These are phyloP conservation scores for Colletotrichum kahawae DNA, from an alignment of 2,329 filamentous ascomycete genomes.

Conservation along the genomic window DNA sequence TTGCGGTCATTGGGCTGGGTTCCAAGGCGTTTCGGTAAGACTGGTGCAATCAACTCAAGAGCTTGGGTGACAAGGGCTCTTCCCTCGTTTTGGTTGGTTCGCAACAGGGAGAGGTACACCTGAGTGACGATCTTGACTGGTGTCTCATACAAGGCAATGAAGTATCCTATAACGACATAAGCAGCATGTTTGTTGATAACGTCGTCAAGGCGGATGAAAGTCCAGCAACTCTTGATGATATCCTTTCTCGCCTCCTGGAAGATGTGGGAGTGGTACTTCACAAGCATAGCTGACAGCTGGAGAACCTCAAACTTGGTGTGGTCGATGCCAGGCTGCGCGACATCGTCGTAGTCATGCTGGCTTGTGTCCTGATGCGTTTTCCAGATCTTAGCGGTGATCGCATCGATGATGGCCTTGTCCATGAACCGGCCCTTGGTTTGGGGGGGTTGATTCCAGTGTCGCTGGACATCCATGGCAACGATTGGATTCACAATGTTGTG, in stretches of 20 bases:
- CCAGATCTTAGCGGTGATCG: conserved; percentile 93
- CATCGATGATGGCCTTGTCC: conserved; percentile 85
- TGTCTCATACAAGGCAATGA: conserved; percentile 96
- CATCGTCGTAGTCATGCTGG: conserved; percentile 87
- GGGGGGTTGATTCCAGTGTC: conserved; percentile 70
- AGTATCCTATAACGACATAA: conserved; percentile 96
- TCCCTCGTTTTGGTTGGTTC: conserved; percentile 94
- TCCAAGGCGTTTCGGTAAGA: conserved; percentile 83
- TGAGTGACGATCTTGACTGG: conserved; percentile 95
- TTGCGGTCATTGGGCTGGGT: conserved; percentile 71
- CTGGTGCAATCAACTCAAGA: conserved; percentile 90
- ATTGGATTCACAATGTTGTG: conserved; percentile 95
- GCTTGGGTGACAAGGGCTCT: conserved; percentile 91
- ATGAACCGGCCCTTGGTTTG: conserved; percentile 71
- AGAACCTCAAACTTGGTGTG: conserved; percentile 96
- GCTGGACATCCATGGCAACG: conserved; percentile 93
- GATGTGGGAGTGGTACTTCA: conserved; percentile 91
- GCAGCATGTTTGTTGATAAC: conserved; percentile 99
- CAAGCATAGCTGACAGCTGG: conserved; percentile 90
- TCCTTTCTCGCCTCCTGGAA: conserved; percentile 94
- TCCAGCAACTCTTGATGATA: conserved; percentile 99
- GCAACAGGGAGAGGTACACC: conserved; percentile 89
- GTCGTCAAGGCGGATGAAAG: conserved; percentile 96
- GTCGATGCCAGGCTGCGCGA: conserved; percentile 84
- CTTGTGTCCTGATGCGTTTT: conserved; percentile 83